Conservation (phyloP, 1,284 basidiomycete genomes). For the Trichosporon sp. region DNA sequence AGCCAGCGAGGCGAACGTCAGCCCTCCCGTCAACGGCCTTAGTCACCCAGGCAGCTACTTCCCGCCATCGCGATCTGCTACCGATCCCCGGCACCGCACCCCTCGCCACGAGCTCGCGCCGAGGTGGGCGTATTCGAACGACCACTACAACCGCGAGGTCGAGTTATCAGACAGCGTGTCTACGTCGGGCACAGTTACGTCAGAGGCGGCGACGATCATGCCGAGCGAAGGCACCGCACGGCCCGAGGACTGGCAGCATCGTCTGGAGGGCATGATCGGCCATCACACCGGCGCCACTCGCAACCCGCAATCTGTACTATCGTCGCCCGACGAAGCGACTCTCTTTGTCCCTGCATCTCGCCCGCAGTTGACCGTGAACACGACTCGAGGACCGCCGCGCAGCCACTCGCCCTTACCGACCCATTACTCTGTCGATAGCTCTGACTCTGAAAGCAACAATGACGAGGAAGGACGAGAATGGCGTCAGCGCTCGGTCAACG, state of each 20-base stretch:
- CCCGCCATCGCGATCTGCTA: neutral
- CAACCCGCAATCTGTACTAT: neutral
- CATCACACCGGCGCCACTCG: neutral
- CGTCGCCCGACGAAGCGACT: constrained; percentile 35
- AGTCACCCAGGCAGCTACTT: neutral
- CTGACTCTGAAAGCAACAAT: neutral
- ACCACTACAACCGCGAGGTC: neutral
- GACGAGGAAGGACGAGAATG: neutral
- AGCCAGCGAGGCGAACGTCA: neutral
- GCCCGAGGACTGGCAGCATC: constrained; percentile 31
- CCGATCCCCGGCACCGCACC: neutral
- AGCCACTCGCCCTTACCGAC: neutral
- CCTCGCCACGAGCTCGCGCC: neutral
- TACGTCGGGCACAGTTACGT: constrained; percentile 18
- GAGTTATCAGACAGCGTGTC: neutral
- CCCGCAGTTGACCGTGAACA: constrained; percentile 27
- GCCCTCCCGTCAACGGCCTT: neutral
- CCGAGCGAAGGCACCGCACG: constrained; percentile 15
- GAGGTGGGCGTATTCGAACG: neutral
- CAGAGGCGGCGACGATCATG: constrained; percentile 31
- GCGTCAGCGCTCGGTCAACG: constrained; percentile 59
- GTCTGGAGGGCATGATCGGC: constrained; percentile 27
- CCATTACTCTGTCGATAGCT: neutral
- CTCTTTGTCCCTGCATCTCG: constrained; percentile 23
- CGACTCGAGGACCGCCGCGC: constrained; percentile 4